Base-by-base conservation (phyloP, 2,329 filamentous ascomycete species). In the Microcyclospora pomicola region DNA sequence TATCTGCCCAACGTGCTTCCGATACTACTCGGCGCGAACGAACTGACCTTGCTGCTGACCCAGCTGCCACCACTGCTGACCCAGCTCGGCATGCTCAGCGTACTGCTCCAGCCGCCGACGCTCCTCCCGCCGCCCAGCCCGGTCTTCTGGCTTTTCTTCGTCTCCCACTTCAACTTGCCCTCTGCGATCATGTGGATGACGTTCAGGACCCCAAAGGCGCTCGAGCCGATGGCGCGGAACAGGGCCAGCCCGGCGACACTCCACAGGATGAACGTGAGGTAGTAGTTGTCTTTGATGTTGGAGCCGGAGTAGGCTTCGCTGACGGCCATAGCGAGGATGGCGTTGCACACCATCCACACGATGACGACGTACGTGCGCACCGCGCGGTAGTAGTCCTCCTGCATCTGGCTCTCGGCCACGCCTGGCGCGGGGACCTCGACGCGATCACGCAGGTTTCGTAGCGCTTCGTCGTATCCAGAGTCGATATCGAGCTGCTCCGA, bases 281-380 rank as follows among this genome's bases (percentile, higher is more conserved):
- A 98, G 56, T 82, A 77, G 65, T 98, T 98, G 51, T 79, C 72
- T 6, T 78, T 78, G 36, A 93, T 78, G 31, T 75, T 66, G 34
- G 70, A 73, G 42, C 72, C 69, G 33, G 74, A 74, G 62, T 95
- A 98, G 2, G 82, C 77, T 63, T 98, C 91, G 5, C 75, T 82
- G 11, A 96, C 80, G 2, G 81, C 75, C 91, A 98, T 98, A 56
- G 84, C 88, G 29, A 98, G 76, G 42, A 94, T 76, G 3, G 82
- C 85, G 59, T 98, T 98, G 51, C 78, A 76, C 28, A 92, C 72
- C 73, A 98, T 85, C 91, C 91, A 98, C 34, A 79, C 72, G 32
- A 93, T 77, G 10, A 98, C 91, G 79, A 98, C 92, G 75, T 98
- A 98, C 1, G 91, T 98, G 38, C 91, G 78, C 37, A 98, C 91